Percentiles rank a stretch among this genome's conserved stretches.
Evolutionary conservation across 345 rosid genomes (phyloP).

Genomic region (Tarenaya hassleriana): DNA sequence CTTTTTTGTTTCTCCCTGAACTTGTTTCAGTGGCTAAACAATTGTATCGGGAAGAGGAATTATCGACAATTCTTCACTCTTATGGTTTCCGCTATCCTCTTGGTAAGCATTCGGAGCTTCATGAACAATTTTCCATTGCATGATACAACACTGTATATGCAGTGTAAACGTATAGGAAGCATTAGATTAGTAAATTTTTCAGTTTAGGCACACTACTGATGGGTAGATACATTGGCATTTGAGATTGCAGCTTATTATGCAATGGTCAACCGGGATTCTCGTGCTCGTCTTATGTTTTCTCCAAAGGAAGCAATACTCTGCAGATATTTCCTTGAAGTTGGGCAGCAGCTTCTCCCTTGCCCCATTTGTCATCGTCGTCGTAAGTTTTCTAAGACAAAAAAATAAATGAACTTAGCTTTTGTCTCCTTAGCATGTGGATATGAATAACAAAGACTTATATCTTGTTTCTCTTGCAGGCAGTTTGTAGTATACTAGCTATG

Average conservation of each 20-base stretch:
- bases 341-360: conserved; percentile 96
- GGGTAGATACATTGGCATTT: conserved; percentile 45
- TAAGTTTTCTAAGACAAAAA: conserved; percentile 34
- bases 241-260: conserved; percentile 95
- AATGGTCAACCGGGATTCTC: conserved; percentile 80
- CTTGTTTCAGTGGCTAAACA: conserved; percentile 86
- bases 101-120: conserved; percentile 51
- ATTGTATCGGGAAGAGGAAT: conserved; percentile 81
- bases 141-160: not conserved
- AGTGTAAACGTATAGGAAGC: too few relatives aligned
- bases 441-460: not conserved
- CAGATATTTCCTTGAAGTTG: conserved; percentile 69
- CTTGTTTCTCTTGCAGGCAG: conserved; percentile 40
- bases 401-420: too few relatives aligned
- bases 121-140: conserved; percentile 2
- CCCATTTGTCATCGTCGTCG: conserved; percentile 90
- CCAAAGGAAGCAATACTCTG: conserved; percentile 54
- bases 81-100: conserved; percentile 73
- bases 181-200: conserved; percentile 8
- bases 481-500: conserved; percentile 91
- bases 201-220: conserved; percentile 42
- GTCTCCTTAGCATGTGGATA: not conserved
- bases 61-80: conserved; percentile 90
- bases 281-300: conserved; percentile 79
- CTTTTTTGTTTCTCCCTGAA: conserved; percentile 15